Conservation (phyloP, 768 basidiomycete species). For the Pisolithus tinctorius region DNA sequence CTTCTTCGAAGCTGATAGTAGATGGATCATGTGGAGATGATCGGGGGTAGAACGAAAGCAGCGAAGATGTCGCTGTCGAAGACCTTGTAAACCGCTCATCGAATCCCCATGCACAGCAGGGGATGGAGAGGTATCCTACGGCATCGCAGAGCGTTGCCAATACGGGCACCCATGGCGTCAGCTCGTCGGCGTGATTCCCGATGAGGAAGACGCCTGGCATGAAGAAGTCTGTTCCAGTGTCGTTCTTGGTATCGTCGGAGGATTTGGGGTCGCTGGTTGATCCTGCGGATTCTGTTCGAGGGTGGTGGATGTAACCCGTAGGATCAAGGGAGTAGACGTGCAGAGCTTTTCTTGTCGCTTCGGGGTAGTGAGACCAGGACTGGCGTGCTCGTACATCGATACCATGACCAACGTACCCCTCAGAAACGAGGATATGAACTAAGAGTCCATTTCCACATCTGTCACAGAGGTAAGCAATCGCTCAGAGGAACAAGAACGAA, state of each 20-base stretch:
- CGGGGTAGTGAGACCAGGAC: slow-evolving; percentile 80
- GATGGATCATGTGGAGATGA: slow-evolving; percentile 9
- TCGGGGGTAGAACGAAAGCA: slow-evolving; percentile 2
- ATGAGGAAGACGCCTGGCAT: slow-evolving; percentile 64
- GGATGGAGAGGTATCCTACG: slow-evolving; percentile 74
- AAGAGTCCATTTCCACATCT: slow-evolving; percentile 93
- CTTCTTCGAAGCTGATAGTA: background rate
- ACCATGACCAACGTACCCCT: slow-evolving; percentile 82
- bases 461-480: background rate
- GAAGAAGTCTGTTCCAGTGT: slow-evolving; percentile 15
- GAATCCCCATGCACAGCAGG: slow-evolving; percentile 86
- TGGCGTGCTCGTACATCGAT: slow-evolving; percentile 80
- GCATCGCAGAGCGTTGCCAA: slow-evolving; percentile 56
- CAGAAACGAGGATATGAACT: slow-evolving; percentile 75
- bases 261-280: no score
- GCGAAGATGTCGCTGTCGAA: slow-evolving; percentile 21
- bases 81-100: slow-evolving; percentile 58
- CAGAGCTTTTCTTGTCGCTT: slow-evolving; percentile 51
- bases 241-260: background rate
- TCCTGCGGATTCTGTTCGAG: slow-evolving; percentile 8
- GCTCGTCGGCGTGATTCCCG: slow-evolving; percentile 93
- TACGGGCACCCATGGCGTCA: slow-evolving; percentile 92
- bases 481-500: background rate
- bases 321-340: slow-evolving; percentile 72
- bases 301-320: slow-evolving; percentile 8